Evolutionary conservation across 768 basidiomycete species (phyloP), one percentile per base, ranked within the genome.

Genomic region (Myochromella boudieri): DNA sequence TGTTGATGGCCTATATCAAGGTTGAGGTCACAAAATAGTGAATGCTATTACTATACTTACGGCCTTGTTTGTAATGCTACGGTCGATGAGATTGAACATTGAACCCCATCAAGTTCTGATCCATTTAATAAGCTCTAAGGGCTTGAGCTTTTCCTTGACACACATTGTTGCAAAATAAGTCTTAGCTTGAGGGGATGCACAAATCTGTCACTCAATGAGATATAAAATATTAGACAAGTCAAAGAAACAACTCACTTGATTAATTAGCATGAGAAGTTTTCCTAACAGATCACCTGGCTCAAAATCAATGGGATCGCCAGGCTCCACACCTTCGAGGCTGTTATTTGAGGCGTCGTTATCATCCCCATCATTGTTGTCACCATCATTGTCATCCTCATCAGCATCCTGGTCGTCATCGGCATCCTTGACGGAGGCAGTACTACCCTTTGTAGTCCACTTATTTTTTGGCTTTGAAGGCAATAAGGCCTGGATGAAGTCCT

Each of bases 51-150:
- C n/a, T 41, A 42, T 25, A 31, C 48, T 11, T 45, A 53, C 49
- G 5, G 25, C 32, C 41, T 37, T 42, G 33, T 41, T 44, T 12
- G 32, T 37, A 15, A 55, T 15, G 18, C 55, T 20, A 7, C 54
- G 39, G 6, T 61, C 55, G 40, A 61, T 4, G 10, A 62, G 40
- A 36, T 55, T 53, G 48, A 57, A 57, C 48, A 64, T 53, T 14
- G 60, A 65, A n/a, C 55, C 62, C 64, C 65, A 67, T 2, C 49
- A 44, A 24, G 62, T 67, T 32, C 52, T 25, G 29, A 66, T 43
- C 59, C 59, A 67, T 42, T 56, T 56, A 22, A 66, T 48, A 18
- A 67, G 61, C 37, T 62, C 46, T 29, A 63, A 53, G 10, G 40
- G 14, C 9, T 39, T 43, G 14, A 66, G 37, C 7, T 18, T 25